Evolutionary conservation across 2,329 filamentous ascomycete genomes (phyloP).

Genomic region (Aspergillus glaucus): DNA sequence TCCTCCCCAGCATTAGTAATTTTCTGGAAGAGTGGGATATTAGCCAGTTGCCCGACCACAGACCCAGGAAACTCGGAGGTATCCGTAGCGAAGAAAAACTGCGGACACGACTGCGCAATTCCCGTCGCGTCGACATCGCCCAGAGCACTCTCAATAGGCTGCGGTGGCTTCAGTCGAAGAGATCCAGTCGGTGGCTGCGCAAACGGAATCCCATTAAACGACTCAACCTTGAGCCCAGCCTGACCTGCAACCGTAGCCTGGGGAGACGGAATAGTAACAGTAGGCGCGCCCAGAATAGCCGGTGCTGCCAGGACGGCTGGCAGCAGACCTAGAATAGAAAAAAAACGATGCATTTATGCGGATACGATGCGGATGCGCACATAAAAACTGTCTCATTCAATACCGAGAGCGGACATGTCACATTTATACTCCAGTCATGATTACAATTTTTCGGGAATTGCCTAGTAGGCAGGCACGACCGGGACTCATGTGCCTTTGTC

Average conservation of each 20-base stretch:
- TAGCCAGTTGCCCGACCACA: slow-evolving; percentile 46
- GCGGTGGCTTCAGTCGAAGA: slow-evolving; percentile 64
- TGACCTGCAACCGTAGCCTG: slow-evolving; percentile 46
- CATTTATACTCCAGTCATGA: no score
- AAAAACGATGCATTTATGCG: slow-evolving; percentile 1
- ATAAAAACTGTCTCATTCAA: no score
- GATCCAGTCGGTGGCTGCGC: slow-evolving; percentile 61
- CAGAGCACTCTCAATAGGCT: slow-evolving; percentile 50
- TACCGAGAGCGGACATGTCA: no score
- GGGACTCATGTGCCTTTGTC: background rate
- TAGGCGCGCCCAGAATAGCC: slow-evolving; percentile 41
- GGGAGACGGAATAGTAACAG: slow-evolving; percentile 48
- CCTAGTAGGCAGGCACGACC: no score
- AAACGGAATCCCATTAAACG: slow-evolving; percentile 69
- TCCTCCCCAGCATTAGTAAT: slow-evolving; percentile 55
- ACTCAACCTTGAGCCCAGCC: slow-evolving; percentile 49
- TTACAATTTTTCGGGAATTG: no score
- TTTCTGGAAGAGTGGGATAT: slow-evolving; percentile 53
- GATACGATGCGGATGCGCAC: background rate
- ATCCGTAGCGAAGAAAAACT: slow-evolving; percentile 57
- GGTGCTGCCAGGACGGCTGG: slow-evolving; percentile 11
- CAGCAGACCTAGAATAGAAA: slow-evolving; percentile 4
- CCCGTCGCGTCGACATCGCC: slow-evolving; percentile 58
- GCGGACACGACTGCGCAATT: slow-evolving; percentile 59
- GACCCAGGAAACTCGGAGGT: slow-evolving; percentile 35